Evolutionary conservation across 2,329 filamentous ascomycete genomes (phyloP), one percentile per base, ranked within the genome.

Genomic region (Epichloe elymi): DNA sequence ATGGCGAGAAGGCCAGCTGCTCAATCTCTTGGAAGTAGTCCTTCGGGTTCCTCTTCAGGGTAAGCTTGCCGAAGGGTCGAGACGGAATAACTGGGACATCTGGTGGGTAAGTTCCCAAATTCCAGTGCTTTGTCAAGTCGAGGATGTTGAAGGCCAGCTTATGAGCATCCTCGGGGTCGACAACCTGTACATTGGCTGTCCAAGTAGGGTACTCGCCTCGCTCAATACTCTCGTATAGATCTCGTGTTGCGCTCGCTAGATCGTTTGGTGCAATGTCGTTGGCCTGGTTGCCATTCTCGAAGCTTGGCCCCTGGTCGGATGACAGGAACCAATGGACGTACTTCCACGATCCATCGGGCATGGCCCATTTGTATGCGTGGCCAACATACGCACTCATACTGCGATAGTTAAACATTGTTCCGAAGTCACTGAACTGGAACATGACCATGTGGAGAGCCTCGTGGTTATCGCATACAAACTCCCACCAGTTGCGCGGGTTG

Each of bases 1-100:
- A 76, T 0, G 83, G 82, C 0, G 78, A 80, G 59, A 86, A 86
- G 0, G 79, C 78, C 0, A 78, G 75, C 65, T 86, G 81, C 63
- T 86, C 82, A 45, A 84, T 76, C 60, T 88, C 83, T 45, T 76
- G 73, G 59, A 85, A 85, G 68, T 85, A 86, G 66, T 86, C 85
- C 50, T 75, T 65, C 1, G 74, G 69, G 61, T 85, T 86, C 62
- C 73, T 72, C 66, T 84, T 83, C 23, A 86, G 72, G 0, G 77
- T 83, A 53, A 86, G 65, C 53, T 74, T 74, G 46, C 82, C 82
- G 50, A 86, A 71, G 44, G 70, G 74, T 17, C 78, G 71, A 12
- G 83, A 69, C 2, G 83, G 82, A 30, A 82, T 78, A 6, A 37
- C 33, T 11, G 38, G 23, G 3, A 49, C 36, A 33, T 36, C 38